Percentiles rank a stretch among this genome's conserved stretches.
These are phyloP conservation scores for Daldinia caldariorum DNA, from an alignment of 495 filamentous ascomycete genomes.

Conservation along the genomic window DNA sequence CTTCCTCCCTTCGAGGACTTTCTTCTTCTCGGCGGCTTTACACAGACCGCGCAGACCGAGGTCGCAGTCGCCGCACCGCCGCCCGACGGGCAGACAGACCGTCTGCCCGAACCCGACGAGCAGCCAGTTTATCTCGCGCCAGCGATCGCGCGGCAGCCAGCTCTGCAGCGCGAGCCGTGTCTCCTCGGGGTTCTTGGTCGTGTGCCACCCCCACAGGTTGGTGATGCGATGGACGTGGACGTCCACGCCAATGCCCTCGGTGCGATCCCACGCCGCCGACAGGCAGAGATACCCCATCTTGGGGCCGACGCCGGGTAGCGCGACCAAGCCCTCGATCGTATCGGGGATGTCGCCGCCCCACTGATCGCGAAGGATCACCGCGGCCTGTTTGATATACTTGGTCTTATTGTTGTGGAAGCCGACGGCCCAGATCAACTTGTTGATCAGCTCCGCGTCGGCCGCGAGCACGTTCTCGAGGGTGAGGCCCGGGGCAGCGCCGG, in stretches of 20 bases:
- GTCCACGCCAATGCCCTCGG: conserved; percentile 72
- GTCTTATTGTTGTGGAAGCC: conserved; percentile 99
- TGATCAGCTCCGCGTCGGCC: conserved; percentile 72
- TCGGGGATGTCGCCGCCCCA: conserved; percentile 82
- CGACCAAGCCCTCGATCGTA: conserved; percentile 78
- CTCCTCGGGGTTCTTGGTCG: conserved; percentile 83
- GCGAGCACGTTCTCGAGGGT: conserved; percentile 83
- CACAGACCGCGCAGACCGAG: conserved; percentile 79
- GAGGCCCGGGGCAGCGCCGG: conserved; percentile 59
- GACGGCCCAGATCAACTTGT: conserved; percentile 81
- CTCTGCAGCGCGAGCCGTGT: conserved; percentile 79
- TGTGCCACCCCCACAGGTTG: conserved; percentile 94
- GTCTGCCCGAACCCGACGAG: conserved; percentile 91
- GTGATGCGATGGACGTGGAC: conserved; percentile 86
- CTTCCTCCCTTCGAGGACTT: conserved; percentile 60
- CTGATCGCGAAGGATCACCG: conserved; percentile 74
- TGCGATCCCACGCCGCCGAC: conserved; percentile 68
- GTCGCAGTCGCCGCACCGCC: conserved; percentile 84
- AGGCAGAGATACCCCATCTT: conserved; percentile 98
- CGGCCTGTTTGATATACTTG: conserved; percentile 81
- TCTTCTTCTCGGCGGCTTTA: conserved; percentile 70
- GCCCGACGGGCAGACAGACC: conserved; percentile 81
- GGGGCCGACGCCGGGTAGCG: conserved; percentile 90
- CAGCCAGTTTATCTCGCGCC: conserved; percentile 95
- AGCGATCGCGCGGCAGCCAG: conserved; percentile 87